Conservation (phyloP, 75 land plant species). For the Pinus albicaulis region DNA sequence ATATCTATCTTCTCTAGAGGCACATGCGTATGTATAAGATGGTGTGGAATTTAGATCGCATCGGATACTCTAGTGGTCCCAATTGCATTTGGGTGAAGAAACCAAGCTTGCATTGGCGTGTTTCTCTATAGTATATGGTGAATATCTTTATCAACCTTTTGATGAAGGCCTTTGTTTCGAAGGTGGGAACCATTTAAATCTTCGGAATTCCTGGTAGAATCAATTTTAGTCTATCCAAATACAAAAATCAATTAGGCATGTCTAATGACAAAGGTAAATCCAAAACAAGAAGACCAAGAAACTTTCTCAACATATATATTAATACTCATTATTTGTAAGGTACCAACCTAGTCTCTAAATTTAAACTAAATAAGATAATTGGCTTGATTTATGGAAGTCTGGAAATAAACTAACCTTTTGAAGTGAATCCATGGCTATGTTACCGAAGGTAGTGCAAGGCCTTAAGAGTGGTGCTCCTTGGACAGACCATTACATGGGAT, state of each 20-base stretch:
- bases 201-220: not conserved
- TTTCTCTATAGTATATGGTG: not conserved
- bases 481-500: not conserved
- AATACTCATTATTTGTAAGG: too few species aligned
- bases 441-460: not conserved
- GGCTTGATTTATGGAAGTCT: too few species aligned
- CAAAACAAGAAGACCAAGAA: not conserved
- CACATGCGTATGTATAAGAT: not conserved
- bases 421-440: not conserved
- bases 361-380: too few species aligned
- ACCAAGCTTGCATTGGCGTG: not conserved
- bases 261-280: not conserved
- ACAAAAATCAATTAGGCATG: not conserved
- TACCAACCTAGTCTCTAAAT: too few species aligned
- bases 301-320: too few species aligned
- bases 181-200: not conserved
- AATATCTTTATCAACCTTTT: not conserved
- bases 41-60: not conserved
- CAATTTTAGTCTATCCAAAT: not conserved
- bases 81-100: not conserved
- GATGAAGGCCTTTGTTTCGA: not conserved
- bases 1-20: conserved; percentile 9
- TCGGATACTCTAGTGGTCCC: not conserved
- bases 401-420: conserved; percentile 3
- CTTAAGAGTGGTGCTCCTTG: conserved; percentile 7